These are phyloP conservation scores for Gossypium arboreum DNA, from an alignment of 345 rosid genomes.

Conservation along the genomic window DNA sequence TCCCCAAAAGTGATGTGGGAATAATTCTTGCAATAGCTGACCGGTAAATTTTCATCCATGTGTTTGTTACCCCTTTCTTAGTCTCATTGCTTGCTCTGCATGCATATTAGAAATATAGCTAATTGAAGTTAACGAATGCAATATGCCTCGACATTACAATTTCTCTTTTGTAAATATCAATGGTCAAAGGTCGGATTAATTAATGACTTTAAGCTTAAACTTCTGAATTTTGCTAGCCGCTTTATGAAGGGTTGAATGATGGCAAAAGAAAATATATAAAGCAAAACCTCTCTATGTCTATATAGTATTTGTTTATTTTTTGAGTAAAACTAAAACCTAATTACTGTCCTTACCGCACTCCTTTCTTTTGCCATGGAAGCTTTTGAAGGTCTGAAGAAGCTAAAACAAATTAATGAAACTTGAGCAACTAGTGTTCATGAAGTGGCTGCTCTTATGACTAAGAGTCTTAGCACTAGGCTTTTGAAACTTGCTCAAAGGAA, in stretches of 20 bases:
- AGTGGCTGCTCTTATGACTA: neutral
- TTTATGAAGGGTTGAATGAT: neutral
- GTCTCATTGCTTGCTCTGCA: neutral
- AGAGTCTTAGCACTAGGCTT: neutral
- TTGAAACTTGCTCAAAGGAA: neutral
- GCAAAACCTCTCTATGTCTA: neutral
- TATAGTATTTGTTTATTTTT: neutral
- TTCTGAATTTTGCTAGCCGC: neutral
- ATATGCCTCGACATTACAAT: neutral
- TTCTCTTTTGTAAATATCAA: neutral
- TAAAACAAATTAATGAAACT: neutral
- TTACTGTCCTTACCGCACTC: neutral
- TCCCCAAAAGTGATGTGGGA: conserved; percentile 85
- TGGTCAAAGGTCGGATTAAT: neutral
- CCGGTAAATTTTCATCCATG: conserved; percentile 47
- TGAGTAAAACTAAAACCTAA: conserved; percentile 1
- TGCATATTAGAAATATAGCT: conserved; percentile 4
- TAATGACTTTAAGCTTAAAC: neutral
- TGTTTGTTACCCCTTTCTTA: conserved; percentile 15
- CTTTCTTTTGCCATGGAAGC: neutral
- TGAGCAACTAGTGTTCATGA: neutral
- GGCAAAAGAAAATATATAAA: neutral
- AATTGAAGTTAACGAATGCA: neutral
- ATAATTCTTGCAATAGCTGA: conserved; percentile 85
- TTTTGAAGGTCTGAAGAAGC: neutral